Percentiles rank a stretch among this genome's conserved stretches.
phyloP scores from a whole-genome alignment of 2,329 filamentous ascomycete species.

The Graphilbum fragrans region DNA sequence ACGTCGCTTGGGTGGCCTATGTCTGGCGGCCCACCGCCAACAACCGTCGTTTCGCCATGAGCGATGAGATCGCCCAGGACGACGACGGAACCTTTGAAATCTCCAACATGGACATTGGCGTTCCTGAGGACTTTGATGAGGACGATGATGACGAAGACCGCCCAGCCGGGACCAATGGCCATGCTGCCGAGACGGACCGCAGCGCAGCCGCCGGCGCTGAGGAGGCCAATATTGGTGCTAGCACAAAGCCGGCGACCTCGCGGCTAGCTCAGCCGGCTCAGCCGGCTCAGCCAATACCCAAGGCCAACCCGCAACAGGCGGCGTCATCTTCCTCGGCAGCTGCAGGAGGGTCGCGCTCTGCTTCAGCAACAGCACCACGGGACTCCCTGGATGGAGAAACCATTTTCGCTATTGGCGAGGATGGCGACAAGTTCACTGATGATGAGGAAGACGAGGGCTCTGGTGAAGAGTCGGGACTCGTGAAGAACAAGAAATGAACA shows the following conservation, averaged over 20 bases:
- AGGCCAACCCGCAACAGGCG: conserved; percentile 6
- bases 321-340: conserved; percentile 2
- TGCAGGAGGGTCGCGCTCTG: conserved; percentile 8
- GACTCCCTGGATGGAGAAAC: conserved; percentile 73
- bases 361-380: conserved; percentile 26
- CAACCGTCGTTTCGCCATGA: conserved; percentile 96
- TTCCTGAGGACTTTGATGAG: conserved; percentile 51
- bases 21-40: conserved; percentile 94
- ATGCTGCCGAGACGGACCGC: conserved; percentile 8
- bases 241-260: neutral
- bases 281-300: conserved; percentile 6
- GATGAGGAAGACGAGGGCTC: conserved; percentile 60
- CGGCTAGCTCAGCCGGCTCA: conserved; percentile 11
- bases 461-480: conserved; percentile 47
- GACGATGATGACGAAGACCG: conserved; percentile 45
- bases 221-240: conserved; percentile 7
- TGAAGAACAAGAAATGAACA: conserved; percentile 30
- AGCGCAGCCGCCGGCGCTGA: conserved; percentile 25
- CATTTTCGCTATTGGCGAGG: conserved; percentile 88
- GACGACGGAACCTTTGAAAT: conserved; percentile 95
- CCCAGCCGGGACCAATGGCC: conserved; percentile 27
- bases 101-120: conserved; percentile 81
- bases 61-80: conserved; percentile 96
- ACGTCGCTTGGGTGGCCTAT: conserved; percentile 88
- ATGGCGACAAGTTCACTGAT: conserved; percentile 70